Base-by-base conservation (phyloP, 805 yeast species). In the Metschnikowia lochheadii region DNA sequence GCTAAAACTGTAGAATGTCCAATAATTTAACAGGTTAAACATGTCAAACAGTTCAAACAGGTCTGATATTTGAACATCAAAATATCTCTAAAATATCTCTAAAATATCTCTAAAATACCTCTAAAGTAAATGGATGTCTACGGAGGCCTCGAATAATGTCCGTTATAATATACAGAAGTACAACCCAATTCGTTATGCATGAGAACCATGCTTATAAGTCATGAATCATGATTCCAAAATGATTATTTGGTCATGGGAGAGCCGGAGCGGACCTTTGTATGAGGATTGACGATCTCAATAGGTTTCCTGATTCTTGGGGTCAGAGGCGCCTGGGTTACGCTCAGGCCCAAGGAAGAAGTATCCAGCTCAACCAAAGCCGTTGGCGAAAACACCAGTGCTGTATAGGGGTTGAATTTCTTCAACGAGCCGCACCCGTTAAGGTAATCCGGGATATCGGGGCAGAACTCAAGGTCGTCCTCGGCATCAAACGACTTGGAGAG, bases 331-430 rank as follows among this genome's bases (percentile, higher is more conserved):
- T 40, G 38, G 6, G 44, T 14, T 6, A 6, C 21, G 33, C 14
- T 6, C n/a, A 15, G 7, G 17, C 35, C n/a, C 45, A 32, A 7
- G 11, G 36, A n/a, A 6, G 32, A 26, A 5, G 46, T 11, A 20
- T 49, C 55, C 23, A 55, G 53, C 14, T 75, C 70, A 33, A 38
- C 50, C 14, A 35, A 38, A 20, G 42, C 26, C 18, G 52, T 41
- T 40, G 89, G 88, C 33, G 82, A 79, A 59, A 83, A 83, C 21
- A 82, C 76, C 41, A 79, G 68, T 1, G 87, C 82, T 2, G 87
- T 82, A 62, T 83, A 83, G 5, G 89, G 88, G 62, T 84, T 83
- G 68, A 83, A 84, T 63, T 77, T 82, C 60, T 76, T 78, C 52
- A 67, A 61, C 17, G 65, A 60, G 14, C 75, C 73, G 49, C 71